These are phyloP conservation scores for Plenodomus tracheiphilus DNA, from an alignment of 2,329 filamentous ascomycete genomes.

Conservation along the genomic window DNA sequence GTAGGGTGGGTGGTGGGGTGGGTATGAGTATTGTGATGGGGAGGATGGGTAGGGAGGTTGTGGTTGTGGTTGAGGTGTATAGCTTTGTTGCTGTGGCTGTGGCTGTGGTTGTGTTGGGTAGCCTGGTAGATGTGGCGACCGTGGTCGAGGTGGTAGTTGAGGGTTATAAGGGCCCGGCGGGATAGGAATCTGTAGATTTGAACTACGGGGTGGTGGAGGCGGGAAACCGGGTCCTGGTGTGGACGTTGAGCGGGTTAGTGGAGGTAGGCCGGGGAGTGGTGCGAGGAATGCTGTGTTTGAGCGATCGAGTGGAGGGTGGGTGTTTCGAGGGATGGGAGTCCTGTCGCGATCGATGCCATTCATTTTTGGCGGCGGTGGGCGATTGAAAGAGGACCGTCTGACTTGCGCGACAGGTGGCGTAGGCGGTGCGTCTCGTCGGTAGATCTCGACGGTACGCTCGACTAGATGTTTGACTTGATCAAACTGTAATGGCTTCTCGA, in stretches of 20 bases:
- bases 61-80: neutral
- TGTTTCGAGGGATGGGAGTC: constrained; percentile 23
- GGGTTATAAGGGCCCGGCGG: constrained; percentile 3
- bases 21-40: constrained; percentile 6
- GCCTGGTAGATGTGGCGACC: constrained; percentile 7
- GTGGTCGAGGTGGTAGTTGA: constrained; percentile 6
- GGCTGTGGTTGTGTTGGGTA: neutral
- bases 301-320: constrained; percentile 24
- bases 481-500: constrained; percentile 40
- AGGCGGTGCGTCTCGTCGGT: constrained; percentile 29
- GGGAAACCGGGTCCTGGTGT: constrained; percentile 22
- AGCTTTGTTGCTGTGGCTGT: too few relatives aligned
- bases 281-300: constrained; percentile 20
- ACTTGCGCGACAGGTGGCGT: constrained; percentile 13
- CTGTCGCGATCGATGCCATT: constrained; percentile 25
- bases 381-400: constrained; percentile 28
- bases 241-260: constrained; percentile 31
- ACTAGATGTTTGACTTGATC: constrained; percentile 41
- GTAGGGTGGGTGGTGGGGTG: constrained; percentile 6
- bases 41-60: too few relatives aligned
- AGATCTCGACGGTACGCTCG: constrained; percentile 45
- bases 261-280: constrained; percentile 20
- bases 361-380: constrained; percentile 13
- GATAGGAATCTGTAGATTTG: constrained; percentile 20
- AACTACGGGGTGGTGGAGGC: constrained; percentile 14